Evolutionary conservation across 2,329 filamentous ascomycete genomes (phyloP), one percentile per base, ranked within the genome.

Genomic region (Neofusicoccum umdonicola): DNA sequence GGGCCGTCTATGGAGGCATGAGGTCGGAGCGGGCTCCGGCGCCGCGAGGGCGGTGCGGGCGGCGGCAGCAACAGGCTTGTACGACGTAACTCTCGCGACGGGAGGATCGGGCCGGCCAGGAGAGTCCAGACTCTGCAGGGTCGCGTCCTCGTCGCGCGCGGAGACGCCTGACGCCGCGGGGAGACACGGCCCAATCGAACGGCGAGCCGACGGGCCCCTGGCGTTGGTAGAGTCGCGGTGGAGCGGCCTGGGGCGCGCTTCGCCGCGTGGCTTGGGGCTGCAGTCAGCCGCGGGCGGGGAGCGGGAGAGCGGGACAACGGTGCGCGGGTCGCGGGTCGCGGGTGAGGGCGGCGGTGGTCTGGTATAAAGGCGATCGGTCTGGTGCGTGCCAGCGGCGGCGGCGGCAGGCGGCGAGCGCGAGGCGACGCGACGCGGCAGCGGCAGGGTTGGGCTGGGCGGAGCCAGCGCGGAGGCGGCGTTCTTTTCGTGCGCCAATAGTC

Each of bases 71-170:
- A 22, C 22, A 22, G 22, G 22, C 22, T 22, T 22, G 22, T 22
- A 39, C n/a, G 12, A 17, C 34, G 31, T n/a, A 17, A 3, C 31
- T 22, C 22, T 19, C 4, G 22, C 11, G 13, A 12, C 56, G 56
- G 56, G 56, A 60, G 56, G 56, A 47, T 22, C 56, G 56, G 56
- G 56, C 56, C 56, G 56, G 41, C n/a, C 1, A 47, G 41, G 22
- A 34, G 41, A 17, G 54, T 19, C 56, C 31, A 47, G 56, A 27
- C 56, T 45, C 56, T 60, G 56, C 27, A 37, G 27, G 41, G 35
- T 42, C 52, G 52, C 51, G 35, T 22, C 3, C 22, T 22, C 22
- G 22, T 3, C 22, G 22, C 22, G 3, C 22, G 22, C 22, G 12
- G 35, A 39, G 51, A 37, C 27, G 27, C 22, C 22, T 22, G 22